Base-by-base conservation (phyloP, 345 rosid genomes). In the Salix arbutifolia region DNA sequence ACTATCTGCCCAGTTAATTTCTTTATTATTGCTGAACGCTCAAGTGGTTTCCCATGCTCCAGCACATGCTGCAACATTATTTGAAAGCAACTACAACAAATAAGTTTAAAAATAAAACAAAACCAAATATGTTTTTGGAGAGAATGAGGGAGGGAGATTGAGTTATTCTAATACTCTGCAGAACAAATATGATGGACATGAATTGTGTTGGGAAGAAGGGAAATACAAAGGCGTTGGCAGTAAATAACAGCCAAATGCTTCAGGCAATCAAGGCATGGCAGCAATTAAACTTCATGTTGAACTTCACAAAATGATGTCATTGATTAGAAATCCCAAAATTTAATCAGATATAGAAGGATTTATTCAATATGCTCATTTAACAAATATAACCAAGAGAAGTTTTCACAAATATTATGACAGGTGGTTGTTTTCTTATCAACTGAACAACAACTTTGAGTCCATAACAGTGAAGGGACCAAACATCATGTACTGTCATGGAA, bases 21-120 rank as follows among this genome's bases (percentile, higher is more conserved):
- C 81, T 79, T 88, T 52, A 95, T 90, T 78, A 95, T 90, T 46
- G 86, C 82, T 23, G 97, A 78, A 37, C 99, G 97, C 80, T 95
- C 99, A 60, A 88, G 85, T 21, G 93, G 90, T 79, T 95, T 90
- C 31, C 99, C 99, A 62, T 93, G 99, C 90, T 93, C 97, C 80
- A 95, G 87, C 44, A 95, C 97, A 85, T 95, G 99, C 97, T 95
- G 91, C 68, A 79, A 77, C 28, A 74, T 50, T 35, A 52, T 28
- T n/a, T 19, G 52, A 37, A 64, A 61, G 25, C 35, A 74, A 64
- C 26, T 18, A 69, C 72, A 50, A 77, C 75, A 28, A 21, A 60
- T 74, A 38, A 67, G 25, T 21, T 62, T 14, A 56, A 73, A 40
- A 74, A 58, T 31, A 68, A 75, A n/a, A 58, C 11, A 38, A 35